Percentiles rank a stretch among this genome's conserved stretches.
Conservation (phyloP, 306 rosid species). For the Gastrolobium bilobum region DNA sequence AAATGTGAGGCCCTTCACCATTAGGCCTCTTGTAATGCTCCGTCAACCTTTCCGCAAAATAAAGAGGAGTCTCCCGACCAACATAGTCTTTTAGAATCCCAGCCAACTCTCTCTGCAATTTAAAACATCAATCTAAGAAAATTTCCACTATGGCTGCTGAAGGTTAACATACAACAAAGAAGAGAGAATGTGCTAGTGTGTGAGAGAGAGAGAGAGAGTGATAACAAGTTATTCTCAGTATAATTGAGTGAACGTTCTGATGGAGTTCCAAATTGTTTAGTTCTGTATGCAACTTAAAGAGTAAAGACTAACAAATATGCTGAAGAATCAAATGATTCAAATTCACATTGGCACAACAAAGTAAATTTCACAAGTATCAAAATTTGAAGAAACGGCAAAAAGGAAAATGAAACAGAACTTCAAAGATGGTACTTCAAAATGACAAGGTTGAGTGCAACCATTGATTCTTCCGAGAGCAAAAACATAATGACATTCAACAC, state of each 20-base stretch:
- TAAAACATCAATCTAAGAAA: slow-evolving; percentile 40
- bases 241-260: not conserved
- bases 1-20: slow-evolving; percentile 90
- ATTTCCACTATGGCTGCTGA: slow-evolving; percentile 22
- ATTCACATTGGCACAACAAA: slow-evolving; percentile 7
- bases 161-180: slow-evolving; percentile 14
- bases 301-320: not conserved
- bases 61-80: slow-evolving; percentile 95
- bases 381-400: slow-evolving; percentile 10
- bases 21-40: slow-evolving; percentile 81
- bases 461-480: not conserved
- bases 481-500: slow-evolving; percentile 27
- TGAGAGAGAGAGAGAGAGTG: not conserved
- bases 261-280: slow-evolving; percentile 23
- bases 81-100: slow-evolving; percentile 91
- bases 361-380: slow-evolving; percentile 11
- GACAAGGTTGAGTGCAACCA: slow-evolving; percentile 12
- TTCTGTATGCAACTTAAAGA: not conserved
- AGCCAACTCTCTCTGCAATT: slow-evolving; percentile 75
- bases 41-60: slow-evolving; percentile 94
- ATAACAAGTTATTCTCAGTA: not conserved
- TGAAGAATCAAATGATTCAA: slow-evolving; percentile 15
- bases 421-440: slow-evolving; percentile 1
- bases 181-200: not conserved
- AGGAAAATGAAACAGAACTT: slow-evolving; percentile 7